Base-by-base conservation (phyloP, 345 rosid species). In the Moringa oleifera region DNA sequence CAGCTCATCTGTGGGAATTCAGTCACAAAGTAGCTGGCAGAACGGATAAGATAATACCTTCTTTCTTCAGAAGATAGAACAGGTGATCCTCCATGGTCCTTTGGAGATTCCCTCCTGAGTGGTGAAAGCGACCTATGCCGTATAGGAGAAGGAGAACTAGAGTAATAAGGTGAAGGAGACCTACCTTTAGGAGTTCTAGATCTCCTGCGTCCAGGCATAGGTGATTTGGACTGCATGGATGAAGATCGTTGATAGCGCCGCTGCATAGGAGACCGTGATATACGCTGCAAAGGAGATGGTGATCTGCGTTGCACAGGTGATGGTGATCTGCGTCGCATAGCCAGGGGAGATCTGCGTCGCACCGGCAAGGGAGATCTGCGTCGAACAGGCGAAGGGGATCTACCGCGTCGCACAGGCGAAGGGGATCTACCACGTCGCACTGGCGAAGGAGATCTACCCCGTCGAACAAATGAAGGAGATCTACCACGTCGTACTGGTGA, bases 111-210 rank as follows among this genome's bases (percentile, higher is more conserved):
- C 69, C 77, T 77, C 74, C 65, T 73, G 58, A 33, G 51, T 2
- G 84, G 82, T 47, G 82, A 81, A 57, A 72, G 79, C 58, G 81
- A 71, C 58, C 79, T 73, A 55, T 19, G 81, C 1, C 47, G 79
- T 49, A 61, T 63, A 61, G 83, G 77, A 63, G 94, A 77, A 22
- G 81, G 71, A 64, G 88, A 87, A 54, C 77, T 76, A 6, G 77
- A 79, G 28, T 36, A 71, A 47, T 53, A 28, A 52, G 62, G 76
- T 20, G 80, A 78, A 23, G 64, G 65, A 68, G 89, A 85, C 64
- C 76, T 78, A 57, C 62, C 73, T 20, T 10, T 70, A 22, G 83
- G 63, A 65, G 72, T 67, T 51, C 76, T 71, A 18, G 84, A 75
- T 64, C 79, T 86, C 77, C 66, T 60, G 53, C 31, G 73, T 12